Conservation (phyloP, 176 grass and related monocot species). For the Raddia distichophylla region DNA sequence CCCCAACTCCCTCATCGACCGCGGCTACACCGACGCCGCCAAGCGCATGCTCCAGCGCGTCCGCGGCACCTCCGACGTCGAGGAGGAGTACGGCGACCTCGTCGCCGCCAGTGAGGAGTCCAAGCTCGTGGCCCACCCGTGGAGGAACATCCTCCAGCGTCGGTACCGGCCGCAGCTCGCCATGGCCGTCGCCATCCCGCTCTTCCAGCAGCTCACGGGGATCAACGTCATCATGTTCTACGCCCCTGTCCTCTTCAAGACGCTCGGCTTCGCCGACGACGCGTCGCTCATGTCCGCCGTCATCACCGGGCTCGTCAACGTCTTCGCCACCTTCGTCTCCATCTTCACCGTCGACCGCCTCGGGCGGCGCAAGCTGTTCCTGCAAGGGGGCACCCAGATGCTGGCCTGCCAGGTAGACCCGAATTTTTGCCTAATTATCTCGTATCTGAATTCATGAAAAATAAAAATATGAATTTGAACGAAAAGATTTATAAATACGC, state of each 20-base stretch:
- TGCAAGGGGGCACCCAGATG: slow-evolving; percentile 82
- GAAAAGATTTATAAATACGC: no score
- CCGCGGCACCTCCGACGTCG: slow-evolving; percentile 81
- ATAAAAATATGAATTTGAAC: no score
- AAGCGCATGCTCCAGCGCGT: slow-evolving; percentile 80
- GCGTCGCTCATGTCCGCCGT: slow-evolving; percentile 81
- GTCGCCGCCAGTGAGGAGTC: slow-evolving; percentile 80
- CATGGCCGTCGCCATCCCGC: slow-evolving; percentile 77
- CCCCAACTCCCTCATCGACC: slow-evolving; percentile 88
- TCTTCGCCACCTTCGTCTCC: slow-evolving; percentile 81
- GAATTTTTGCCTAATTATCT: no score
- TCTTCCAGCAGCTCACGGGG: slow-evolving; percentile 74
- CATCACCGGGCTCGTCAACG: slow-evolving; percentile 86
- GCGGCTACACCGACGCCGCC: slow-evolving; percentile 62
- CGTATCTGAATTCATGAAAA: no score
- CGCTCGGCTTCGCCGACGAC: slow-evolving; percentile 76
- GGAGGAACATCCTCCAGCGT: slow-evolving; percentile 69
- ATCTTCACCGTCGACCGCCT: slow-evolving; percentile 64
- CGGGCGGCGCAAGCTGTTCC: slow-evolving; percentile 75
- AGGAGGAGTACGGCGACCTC: slow-evolving; percentile 79
- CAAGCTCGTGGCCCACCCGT: slow-evolving; percentile 63
- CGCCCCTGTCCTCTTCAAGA: slow-evolving; percentile 85
- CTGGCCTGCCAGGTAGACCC: slow-evolving; percentile 49
- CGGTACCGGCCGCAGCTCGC: slow-evolving; percentile 69
- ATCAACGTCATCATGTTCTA: slow-evolving; percentile 90